Conservation (phyloP, 148 eudicot species). For the Vaccinium vitisidaea region DNA sequence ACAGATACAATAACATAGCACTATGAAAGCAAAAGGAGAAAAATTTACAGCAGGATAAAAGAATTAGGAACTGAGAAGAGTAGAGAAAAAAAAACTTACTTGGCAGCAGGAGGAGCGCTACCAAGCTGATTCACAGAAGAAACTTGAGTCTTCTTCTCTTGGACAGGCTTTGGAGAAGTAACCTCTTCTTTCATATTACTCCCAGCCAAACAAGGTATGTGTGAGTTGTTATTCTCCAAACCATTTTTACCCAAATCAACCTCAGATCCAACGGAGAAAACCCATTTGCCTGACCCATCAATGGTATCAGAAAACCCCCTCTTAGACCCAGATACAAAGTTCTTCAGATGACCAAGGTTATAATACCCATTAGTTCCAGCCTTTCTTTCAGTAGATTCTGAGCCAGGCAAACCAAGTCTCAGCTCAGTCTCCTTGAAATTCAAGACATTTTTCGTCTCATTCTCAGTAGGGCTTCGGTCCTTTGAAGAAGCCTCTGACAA, state of each 20-base stretch:
- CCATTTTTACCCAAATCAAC: slow-evolving; percentile 27
- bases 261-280: slow-evolving; percentile 42
- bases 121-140: slow-evolving; percentile 18
- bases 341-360: slow-evolving; percentile 19
- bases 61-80: background rate
- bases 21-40: background rate
- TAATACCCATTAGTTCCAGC: slow-evolving; percentile 22
- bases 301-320: slow-evolving; percentile 57
- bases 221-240: slow-evolving; percentile 19
- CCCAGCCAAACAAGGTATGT: slow-evolving; percentile 18
- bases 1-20: background rate
- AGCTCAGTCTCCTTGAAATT: slow-evolving; percentile 50
- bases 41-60: background rate
- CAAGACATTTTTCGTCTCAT: slow-evolving; percentile 27
- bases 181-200: slow-evolving; percentile 21
- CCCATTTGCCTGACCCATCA: slow-evolving; percentile 50
- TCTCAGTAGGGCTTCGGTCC: slow-evolving; percentile 41
- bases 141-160: slow-evolving; percentile 31
- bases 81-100: slow-evolving; percentile 30
- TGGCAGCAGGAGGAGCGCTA: slow-evolving; percentile 49
- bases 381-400: slow-evolving; percentile 38
- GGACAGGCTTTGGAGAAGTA: slow-evolving; percentile 26
- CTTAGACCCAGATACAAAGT: slow-evolving; percentile 42
- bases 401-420: slow-evolving; percentile 62
- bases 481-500: slow-evolving; percentile 43